Conservation (phyloP, 768 basidiomycete genomes). For the Tricholoma terreum region DNA sequence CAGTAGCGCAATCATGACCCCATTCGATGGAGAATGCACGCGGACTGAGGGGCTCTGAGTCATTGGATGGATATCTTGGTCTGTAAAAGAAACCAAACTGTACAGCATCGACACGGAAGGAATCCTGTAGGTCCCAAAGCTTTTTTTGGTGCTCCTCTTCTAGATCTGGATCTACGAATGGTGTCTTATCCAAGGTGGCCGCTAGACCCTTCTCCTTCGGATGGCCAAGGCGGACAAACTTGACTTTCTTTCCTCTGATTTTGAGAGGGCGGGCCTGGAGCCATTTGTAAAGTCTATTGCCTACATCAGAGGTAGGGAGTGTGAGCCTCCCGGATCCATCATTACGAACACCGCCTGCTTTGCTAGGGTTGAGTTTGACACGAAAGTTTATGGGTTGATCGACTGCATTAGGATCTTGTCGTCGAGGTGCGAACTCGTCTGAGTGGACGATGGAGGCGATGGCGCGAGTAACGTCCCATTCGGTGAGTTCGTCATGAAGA, state of each 20-base stretch:
- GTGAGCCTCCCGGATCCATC: slow-evolving; percentile 47
- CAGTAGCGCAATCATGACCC: slow-evolving; percentile 46
- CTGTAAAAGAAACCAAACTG: slow-evolving; percentile 67
- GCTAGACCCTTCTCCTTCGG: slow-evolving; percentile 13
- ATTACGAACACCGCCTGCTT: slow-evolving; percentile 51
- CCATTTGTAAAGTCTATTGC: slow-evolving; percentile 45
- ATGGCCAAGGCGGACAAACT: slow-evolving; percentile 22
- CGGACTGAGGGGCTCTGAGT: slow-evolving; percentile 27
- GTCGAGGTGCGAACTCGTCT: slow-evolving; percentile 41
- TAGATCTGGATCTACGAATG: slow-evolving; percentile 51
- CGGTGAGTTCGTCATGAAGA: slow-evolving; percentile 40
- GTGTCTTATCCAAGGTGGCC: slow-evolving; percentile 48
- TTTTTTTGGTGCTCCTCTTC: slow-evolving; percentile 48
- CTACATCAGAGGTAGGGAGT: slow-evolving; percentile 36
- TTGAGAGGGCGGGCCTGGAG: slow-evolving; percentile 39
- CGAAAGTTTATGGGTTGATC: slow-evolving; percentile 53
- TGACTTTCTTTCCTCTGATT: slow-evolving; percentile 41
- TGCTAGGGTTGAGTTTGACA: slow-evolving; percentile 49
- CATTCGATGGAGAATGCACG: slow-evolving; percentile 72
- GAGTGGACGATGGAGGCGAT: slow-evolving; percentile 59
- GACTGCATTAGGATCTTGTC: slow-evolving; percentile 28
- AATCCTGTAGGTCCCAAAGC: slow-evolving; percentile 40
- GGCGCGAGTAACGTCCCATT: slow-evolving; percentile 55
- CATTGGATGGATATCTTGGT: slow-evolving; percentile 26
- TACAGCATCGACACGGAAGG: slow-evolving; percentile 54